Conservation (phyloP, 371 early-diverging fungal genomes). For the Nosema muscidifuracis region DNA sequence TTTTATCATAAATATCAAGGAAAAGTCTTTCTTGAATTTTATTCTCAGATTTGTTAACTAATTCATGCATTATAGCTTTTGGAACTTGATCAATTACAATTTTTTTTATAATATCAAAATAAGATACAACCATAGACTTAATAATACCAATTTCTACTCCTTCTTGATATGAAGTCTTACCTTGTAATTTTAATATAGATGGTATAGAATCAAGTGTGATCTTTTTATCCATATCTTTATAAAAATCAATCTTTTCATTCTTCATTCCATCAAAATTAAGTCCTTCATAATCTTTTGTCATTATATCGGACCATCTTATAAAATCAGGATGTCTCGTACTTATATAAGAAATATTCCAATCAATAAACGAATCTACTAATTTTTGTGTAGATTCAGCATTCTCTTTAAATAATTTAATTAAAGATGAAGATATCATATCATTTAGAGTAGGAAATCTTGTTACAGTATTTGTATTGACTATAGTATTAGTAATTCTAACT, state of each 20-base stretch:
- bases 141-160: slow-evolving; percentile 90
- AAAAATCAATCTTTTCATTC: slow-evolving; percentile 23
- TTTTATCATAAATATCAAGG: slow-evolving; percentile 82
- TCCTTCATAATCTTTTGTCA: slow-evolving; percentile 50
- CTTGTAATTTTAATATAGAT: slow-evolving; percentile 79
- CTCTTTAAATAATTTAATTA: slow-evolving; percentile 72
- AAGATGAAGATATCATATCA: slow-evolving; percentile 69
- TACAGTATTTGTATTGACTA: slow-evolving; percentile 64
- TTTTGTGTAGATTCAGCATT: slow-evolving; percentile 67
- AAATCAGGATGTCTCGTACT: slow-evolving; percentile 97
- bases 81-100: slow-evolving; percentile 93
- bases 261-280: not conserved
- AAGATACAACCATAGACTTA: slow-evolving; percentile 83
- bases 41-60: slow-evolving; percentile 78
- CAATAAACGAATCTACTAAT: slow-evolving; percentile 71
- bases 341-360: slow-evolving; percentile 80
- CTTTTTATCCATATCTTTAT: slow-evolving; percentile 36
- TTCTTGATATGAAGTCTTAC: slow-evolving; percentile 84
- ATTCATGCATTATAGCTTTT: slow-evolving; percentile 91
- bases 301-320: slow-evolving; percentile 68
- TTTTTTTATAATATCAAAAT: slow-evolving; percentile 90
- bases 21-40: slow-evolving; percentile 85
- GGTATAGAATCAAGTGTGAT: slow-evolving; percentile 68
- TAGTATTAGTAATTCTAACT: slow-evolving; percentile 66
- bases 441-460: slow-evolving; percentile 72